A percentile compares a stretch with the other conserved stretches of the same genome.
Conservation (phyloP, 805 yeast species). For the Ascoidea tarda region DNA sequence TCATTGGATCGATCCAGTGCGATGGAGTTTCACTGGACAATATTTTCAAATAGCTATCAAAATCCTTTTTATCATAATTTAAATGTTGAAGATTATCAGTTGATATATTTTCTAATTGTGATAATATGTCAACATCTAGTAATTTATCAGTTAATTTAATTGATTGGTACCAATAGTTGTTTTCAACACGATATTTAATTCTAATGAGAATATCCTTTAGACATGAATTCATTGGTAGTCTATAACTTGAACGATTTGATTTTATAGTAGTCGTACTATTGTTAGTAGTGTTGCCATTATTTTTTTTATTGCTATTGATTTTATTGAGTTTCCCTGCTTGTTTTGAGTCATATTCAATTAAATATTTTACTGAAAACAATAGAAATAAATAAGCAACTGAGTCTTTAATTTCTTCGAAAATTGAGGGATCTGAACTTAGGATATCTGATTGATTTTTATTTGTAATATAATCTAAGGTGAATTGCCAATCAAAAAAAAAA, state of each 20-base stretch:
- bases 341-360: neutral
- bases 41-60: neutral
- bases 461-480: constrained; percentile 6
- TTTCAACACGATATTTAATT: constrained; percentile 1
- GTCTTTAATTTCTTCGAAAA: constrained; percentile 2
- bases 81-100: neutral
- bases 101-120: neutral
- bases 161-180: constrained; percentile 1
- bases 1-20: neutral
- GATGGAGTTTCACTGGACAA: neutral
- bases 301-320: neutral
- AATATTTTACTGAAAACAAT: constrained; percentile 1
- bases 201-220: neutral
- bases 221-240: neutral
- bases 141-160: neutral
- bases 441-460: neutral
- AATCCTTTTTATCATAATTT: neutral
- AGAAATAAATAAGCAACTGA: constrained; percentile 1
- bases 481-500: constrained; percentile 30
- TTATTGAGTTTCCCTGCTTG: neutral
- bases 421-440: neutral
- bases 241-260: too few relatives aligned
- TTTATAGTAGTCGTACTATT: too few relatives aligned
- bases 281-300: neutral
- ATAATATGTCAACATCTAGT: neutral